Evolutionary conservation across 768 basidiomycete species (phyloP).

Genomic region (Serendipita sp.): DNA sequence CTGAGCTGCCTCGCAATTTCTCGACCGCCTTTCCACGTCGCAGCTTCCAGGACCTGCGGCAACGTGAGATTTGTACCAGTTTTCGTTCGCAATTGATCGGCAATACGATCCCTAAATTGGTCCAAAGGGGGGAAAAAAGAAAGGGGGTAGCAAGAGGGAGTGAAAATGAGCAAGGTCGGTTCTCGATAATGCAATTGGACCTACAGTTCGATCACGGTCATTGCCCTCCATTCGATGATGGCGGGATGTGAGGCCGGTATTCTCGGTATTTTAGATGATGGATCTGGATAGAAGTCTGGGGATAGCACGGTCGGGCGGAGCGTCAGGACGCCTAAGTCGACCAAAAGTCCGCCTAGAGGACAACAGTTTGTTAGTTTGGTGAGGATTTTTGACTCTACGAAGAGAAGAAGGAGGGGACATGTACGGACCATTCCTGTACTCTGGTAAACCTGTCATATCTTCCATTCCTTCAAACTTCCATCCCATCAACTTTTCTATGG

Average conservation of each 20-base stretch:
- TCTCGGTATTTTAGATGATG: conserved; percentile 39
- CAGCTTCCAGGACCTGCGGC: conserved; percentile 82
- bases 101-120: conserved; percentile 56
- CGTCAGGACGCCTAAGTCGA: conserved; percentile 67
- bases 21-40: conserved; percentile 93
- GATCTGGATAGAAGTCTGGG: conserved; percentile 25
- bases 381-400: neutral
- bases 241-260: conserved; percentile 69
- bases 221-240: conserved; percentile 89
- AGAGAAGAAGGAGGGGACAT: neutral
- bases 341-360: conserved; percentile 58
- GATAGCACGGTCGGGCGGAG: conserved; percentile 45
- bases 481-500: conserved; percentile 55
- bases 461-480: conserved; percentile 76
- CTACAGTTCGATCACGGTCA: conserved; percentile 87
- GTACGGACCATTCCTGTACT: conserved; percentile 78
- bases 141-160: neutral
- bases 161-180: neutral
- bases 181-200: conserved; percentile 16
- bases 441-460: conserved; percentile 83
- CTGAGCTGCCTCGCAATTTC: conserved; percentile 75
- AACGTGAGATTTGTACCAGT: conserved; percentile 46
- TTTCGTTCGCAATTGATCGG: conserved; percentile 45
- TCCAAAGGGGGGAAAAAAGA: no score
- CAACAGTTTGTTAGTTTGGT: neutral